phyloP scores from a whole-genome alignment of 2,329 filamentous ascomycete species.

The Xylariaceae sp. region DNA sequence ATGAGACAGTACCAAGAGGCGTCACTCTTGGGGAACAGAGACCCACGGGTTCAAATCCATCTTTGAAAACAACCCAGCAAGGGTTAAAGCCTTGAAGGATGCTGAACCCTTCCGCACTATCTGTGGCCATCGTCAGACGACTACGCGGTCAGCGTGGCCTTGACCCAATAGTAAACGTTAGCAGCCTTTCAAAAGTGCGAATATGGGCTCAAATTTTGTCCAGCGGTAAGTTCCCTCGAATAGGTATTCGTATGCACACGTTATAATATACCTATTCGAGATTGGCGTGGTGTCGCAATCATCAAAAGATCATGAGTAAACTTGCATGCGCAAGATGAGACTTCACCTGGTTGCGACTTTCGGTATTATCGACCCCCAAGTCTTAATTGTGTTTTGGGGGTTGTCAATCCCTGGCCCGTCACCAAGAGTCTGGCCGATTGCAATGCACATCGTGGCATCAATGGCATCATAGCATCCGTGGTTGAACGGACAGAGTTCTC shows the following conservation, averaged over 20 bases:
- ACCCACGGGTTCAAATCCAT: not conserved
- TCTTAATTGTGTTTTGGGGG: not conserved
- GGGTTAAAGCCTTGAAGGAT: constrained; percentile 15
- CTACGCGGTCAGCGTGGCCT: constrained; percentile 15
- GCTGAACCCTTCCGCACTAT: constrained; percentile 20
- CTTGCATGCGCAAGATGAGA: not conserved
- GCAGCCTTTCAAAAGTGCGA: not conserved
- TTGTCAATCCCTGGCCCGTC: not conserved
- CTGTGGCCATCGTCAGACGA: constrained; percentile 13
- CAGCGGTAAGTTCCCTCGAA: not conserved
- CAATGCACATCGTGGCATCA: not conserved
- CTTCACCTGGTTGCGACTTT: not conserved
- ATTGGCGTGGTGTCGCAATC: not conserved
- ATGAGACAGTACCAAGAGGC: not conserved
- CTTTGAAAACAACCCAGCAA: not conserved
- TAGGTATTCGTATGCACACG: not conserved
- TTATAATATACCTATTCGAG: not conserved
- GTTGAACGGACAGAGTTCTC: not conserved
- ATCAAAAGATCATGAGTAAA: not conserved
- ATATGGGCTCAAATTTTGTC: not conserved
- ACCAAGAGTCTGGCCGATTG: not conserved
- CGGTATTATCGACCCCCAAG: not conserved
- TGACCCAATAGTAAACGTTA: constrained; percentile 2
- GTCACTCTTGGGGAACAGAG: not conserved
- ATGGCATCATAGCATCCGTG: not conserved